These are phyloP conservation scores for Macaranga tanarius DNA, from an alignment of 441 rosid genomes.

Conservation along the genomic window DNA sequence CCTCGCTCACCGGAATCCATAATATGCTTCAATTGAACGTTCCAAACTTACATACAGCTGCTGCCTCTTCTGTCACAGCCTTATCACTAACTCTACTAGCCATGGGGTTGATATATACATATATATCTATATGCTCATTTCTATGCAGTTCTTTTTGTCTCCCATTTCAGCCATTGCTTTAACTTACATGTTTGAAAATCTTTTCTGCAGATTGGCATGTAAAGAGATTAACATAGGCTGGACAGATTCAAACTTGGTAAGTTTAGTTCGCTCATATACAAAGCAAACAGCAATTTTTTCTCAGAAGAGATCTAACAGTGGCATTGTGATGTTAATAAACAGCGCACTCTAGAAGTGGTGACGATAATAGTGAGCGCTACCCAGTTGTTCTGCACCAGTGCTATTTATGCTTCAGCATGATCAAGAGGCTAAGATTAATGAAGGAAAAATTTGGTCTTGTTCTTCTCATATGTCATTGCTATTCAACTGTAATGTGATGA, in stretches of 20 bases:
- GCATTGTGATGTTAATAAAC: constrained; percentile 25
- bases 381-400: constrained; percentile 66
- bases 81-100: constrained; percentile 74
- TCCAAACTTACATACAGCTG: constrained; percentile 60
- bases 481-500: no score
- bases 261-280: constrained; percentile 15
- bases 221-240: constrained; percentile 80
- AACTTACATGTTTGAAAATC: not conserved
- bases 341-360: constrained; percentile 76
- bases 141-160: not conserved
- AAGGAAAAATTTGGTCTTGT: constrained; percentile 36
- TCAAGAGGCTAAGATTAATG: not conserved
- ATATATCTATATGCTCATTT: not conserved
- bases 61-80: constrained; percentile 60
- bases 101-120: constrained; percentile 63
- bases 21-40: constrained; percentile 48
- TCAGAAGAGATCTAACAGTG: not conserved
- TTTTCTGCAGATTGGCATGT: constrained; percentile 59
- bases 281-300: not conserved
- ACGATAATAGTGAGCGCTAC: constrained; percentile 60
- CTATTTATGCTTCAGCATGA: constrained; percentile 49
- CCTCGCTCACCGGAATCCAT: constrained; percentile 61
- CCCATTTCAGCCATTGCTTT: not conserved
- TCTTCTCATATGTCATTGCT: no score
- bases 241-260: constrained; percentile 71